Conservation (phyloP, 768 basidiomycete species). For the Mycena crocata region DNA sequence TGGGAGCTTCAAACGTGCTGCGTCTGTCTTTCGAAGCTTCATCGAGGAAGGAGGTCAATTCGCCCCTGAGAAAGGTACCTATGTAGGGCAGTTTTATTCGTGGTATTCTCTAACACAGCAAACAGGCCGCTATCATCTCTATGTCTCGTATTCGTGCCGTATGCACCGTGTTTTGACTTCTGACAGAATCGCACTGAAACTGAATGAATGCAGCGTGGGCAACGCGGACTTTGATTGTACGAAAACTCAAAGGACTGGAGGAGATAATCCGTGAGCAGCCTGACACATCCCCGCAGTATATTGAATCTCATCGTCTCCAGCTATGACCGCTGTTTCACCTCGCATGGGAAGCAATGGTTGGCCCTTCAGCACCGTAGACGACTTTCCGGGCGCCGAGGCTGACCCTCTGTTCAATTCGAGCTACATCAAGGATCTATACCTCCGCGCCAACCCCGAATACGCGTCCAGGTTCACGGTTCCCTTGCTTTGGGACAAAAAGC, state of each 20-base stretch:
- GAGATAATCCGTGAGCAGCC: conserved; percentile 74
- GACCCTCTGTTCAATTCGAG: conserved; percentile 78
- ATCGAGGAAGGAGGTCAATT: conserved; percentile 72
- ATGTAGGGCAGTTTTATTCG: conserved; percentile 30
- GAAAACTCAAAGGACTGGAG: conserved; percentile 93
- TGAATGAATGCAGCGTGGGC: conserved; percentile 81
- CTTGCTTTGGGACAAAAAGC: conserved; percentile 92
- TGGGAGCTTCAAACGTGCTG: conserved; percentile 66
- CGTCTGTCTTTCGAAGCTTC: conserved; percentile 64
- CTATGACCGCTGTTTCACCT: conserved; percentile 85
- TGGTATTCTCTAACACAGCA: not conserved
- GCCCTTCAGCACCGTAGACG: conserved; percentile 81
- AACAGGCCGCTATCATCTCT: conserved; percentile 90
- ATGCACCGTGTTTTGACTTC: conserved; percentile 40
- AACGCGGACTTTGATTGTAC: conserved; percentile 86
- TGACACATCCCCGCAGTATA: not conserved
- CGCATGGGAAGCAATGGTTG: conserved; percentile 86
- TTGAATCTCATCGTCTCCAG: conserved; percentile 49
- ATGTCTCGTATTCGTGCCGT: conserved; percentile 91
- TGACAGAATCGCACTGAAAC: not conserved
- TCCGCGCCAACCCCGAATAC: conserved; percentile 79
- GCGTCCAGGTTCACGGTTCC: conserved; percentile 89
- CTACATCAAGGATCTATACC: conserved; percentile 88
- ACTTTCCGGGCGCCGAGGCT: conserved; percentile 74
- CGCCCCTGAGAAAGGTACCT: conserved; percentile 78